Evolutionary conservation across 495 filamentous ascomycete genomes (phyloP), one percentile per base, ranked within the genome.

Genomic region (Penicillium lagena): DNA sequence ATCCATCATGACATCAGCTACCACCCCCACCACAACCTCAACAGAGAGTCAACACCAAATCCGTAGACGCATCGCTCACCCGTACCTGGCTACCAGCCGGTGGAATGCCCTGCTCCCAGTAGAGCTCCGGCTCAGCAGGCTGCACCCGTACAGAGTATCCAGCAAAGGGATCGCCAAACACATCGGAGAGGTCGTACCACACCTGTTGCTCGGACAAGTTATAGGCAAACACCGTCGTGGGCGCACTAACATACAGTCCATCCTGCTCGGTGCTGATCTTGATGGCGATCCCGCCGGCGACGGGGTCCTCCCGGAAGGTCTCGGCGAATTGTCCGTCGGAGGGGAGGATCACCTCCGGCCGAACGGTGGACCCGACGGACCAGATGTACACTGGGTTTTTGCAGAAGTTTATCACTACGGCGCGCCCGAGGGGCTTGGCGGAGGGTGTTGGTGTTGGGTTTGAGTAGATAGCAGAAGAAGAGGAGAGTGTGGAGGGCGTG

Each of bases 101-200:
- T 12, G 71, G 70, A 4, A 70, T 55, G 1, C 79, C 79, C 39
- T 66, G 48, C 4, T 54, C 37, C 78, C 78, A 82, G 11, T 43
- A 40, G 67, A 81, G 47, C 47, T 40, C 13, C 40, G 67, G 68
- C 56, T 70, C 59, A 1, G 59, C 45, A 13, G 71, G 72, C 17
- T 47, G 14, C 33, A 77, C 42, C 6, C 43, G 58, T 22, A 81
- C 54, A 33, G 58, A 59, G 2, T 66, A 42, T 3, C 76, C 78
- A 34, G 44, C 46, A 48, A 82, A 81, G 7, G 75, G 68, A 44
- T 80, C 73, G 2, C 79, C 79, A 49, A 77, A 77, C 7, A 81
- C 72, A 57, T 77, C 70, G 13, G 65, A 70, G 33, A 82, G 56
- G 54, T 80, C 76, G 47, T 79, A 81, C 76, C 76, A 83, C 29